Percentiles rank a stretch among this genome's conserved stretches.
phyloP scores from a whole-genome alignment of 768 basidiomycete genomes.

The Coprinopsis sp. region DNA sequence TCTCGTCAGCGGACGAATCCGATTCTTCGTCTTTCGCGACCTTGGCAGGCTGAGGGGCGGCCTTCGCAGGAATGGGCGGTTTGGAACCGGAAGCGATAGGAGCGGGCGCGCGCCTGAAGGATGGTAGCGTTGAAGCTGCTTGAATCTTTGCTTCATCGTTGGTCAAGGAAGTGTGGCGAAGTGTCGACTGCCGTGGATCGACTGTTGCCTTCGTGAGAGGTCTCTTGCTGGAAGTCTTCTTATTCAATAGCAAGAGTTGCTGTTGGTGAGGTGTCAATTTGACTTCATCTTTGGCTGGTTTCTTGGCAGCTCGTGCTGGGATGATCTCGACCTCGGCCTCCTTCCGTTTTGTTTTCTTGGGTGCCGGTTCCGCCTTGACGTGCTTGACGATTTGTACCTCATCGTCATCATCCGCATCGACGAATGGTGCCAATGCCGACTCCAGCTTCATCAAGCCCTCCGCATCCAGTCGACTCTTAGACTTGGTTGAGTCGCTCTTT shows the following conservation, averaged over 20 bases:
- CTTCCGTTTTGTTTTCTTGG: conserved; percentile 8
- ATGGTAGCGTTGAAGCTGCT: neutral
- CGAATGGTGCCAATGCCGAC: conserved; percentile 59
- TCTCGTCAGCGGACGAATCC: too few relatives aligned
- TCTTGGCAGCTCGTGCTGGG: neutral
- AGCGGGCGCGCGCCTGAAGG: neutral
- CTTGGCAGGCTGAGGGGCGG: neutral
- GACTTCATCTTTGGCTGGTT: conserved; percentile 4
- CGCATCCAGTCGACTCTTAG: conserved; percentile 51
- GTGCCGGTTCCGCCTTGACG: conserved; percentile 16
- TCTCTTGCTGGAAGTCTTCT: neutral
- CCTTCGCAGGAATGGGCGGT: neutral
- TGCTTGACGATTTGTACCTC: conserved; percentile 53
- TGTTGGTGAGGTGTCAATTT: conserved; percentile 8
- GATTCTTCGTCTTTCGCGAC: too few relatives aligned
- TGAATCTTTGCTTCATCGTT: neutral
- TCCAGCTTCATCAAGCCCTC: conserved; percentile 62
- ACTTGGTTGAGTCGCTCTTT: conserved; percentile 42
- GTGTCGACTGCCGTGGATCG: neutral
- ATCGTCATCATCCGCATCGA: conserved; percentile 57
- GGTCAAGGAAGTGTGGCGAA: neutral
- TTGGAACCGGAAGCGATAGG: neutral
- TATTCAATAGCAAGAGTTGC: neutral
- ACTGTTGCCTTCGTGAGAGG: neutral
- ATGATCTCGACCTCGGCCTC: neutral